Evolutionary conservation across 2,329 filamentous ascomycete species (phyloP).

Genomic region (Verticillium isaacii): DNA sequence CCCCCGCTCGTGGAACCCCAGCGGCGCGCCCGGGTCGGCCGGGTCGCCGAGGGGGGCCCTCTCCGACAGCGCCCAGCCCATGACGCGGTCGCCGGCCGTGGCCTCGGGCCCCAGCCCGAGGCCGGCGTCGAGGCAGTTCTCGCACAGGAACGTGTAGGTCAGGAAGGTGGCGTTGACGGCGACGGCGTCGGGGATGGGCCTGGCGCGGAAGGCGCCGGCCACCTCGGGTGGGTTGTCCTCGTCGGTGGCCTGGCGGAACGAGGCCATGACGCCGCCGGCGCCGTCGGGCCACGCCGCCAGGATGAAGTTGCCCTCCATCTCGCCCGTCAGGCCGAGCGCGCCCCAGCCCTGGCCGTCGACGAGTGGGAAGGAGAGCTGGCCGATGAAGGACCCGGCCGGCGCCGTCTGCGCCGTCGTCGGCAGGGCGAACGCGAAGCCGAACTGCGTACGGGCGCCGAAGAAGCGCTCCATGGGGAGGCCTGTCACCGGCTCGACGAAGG

Average conservation of each 20-base stretch:
- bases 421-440: conserved; percentile 37
- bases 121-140: conserved; percentile 24
- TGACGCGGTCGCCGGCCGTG: conserved; percentile 19
- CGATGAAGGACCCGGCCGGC: conserved; percentile 36
- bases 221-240: conserved; percentile 39
- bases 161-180: conserved; percentile 36
- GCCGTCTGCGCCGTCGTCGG: conserved; percentile 26
- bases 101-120: conserved; percentile 21
- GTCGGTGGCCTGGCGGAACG: conserved; percentile 36
- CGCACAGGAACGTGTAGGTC: conserved; percentile 41
- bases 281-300: conserved; percentile 39
- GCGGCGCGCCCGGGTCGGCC: conserved; percentile 14
- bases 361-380: conserved; percentile 37
- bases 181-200: conserved; percentile 35
- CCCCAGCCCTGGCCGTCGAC: conserved; percentile 37
- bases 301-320: conserved; percentile 39
- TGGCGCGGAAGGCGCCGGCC: conserved; percentile 31
- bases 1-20: conserved; percentile 26
- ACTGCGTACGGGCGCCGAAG: conserved; percentile 31
- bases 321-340: conserved; percentile 36
- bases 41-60: conserved; percentile 15
- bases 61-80: conserved; percentile 30
- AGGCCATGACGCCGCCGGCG: conserved; percentile 29
- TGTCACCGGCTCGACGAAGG: conserved; percentile 26
- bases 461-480: conserved; percentile 31